Base-by-base conservation (phyloP, 2,329 filamentous ascomycete species). In the Ceratocystis lukuohia region DNA sequence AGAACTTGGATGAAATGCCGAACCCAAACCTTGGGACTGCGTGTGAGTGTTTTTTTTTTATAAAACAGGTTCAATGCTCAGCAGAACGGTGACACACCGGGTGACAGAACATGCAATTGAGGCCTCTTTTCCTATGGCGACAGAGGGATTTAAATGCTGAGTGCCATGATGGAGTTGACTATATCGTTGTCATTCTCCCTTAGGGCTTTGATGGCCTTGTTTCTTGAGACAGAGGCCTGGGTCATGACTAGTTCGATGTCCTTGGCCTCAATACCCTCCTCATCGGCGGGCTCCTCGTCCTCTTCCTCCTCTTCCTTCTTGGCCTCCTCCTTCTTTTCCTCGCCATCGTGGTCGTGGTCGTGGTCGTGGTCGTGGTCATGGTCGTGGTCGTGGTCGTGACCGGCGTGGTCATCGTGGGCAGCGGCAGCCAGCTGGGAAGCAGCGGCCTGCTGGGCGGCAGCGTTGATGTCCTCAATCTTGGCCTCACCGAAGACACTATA, bases 181-280 rank as follows among this genome's bases (percentile, higher is more conserved):
- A 99, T 99, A 77, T 99, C 94, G 75, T 97, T 96, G 81, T 97
- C 93, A 77, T 99, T 99, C 83, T 97, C 94, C 83, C 91, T 92
- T 76, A 99, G 84, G 67, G 95, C 94, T 82, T 97, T 99, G 82
- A 99, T 86, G 69, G 94, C 94, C 86, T 97, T 97, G 82, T 96
- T 96, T 78, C 94, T 86, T 73, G 91, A 96, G 74, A 99, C 95
- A 74, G 83, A 94, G 73, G 94, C 94, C 80, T 99, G 93, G 73
- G 89, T 91, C 91, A 97, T 96, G 78, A 99, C 94, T 68, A 99
- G 85, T 80, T 99, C 94, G 75, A 99, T 99, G 77, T 99, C 95
- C 87, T 99, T 99, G 76, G 93, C 88, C 83, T 99, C 94, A 66
- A 99, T 86, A 71, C 93, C 94, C 69, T 87, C 84, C 74, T 95